Evolutionary conservation across 495 filamentous ascomycete species (phyloP).

Genomic region (Aspergillus taichungensis): DNA sequence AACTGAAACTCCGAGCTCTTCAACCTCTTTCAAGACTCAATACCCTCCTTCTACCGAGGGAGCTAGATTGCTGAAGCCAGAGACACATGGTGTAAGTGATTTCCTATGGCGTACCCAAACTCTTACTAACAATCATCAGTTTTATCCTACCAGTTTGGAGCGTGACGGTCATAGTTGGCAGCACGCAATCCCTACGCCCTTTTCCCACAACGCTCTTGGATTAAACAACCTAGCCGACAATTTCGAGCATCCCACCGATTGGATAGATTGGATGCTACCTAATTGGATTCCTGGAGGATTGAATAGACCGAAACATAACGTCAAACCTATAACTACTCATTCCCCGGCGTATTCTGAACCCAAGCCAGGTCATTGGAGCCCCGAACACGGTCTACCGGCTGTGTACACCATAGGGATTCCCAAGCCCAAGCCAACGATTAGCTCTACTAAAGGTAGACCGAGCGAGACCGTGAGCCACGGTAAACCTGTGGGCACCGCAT

Average conservation of each 20-base stretch:
- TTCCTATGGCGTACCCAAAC: too few species aligned
- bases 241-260: slow-evolving; percentile 18
- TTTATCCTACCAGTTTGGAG: slow-evolving; percentile 32
- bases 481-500: too few species aligned
- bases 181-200: slow-evolving; percentile 19
- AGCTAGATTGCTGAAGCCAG: slow-evolving; percentile 16
- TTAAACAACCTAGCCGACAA: slow-evolving; percentile 14
- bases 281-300: neutral
- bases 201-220: slow-evolving; percentile 19
- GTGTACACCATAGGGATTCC: too few species aligned
- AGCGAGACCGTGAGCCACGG: neutral
- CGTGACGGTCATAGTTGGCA: slow-evolving; percentile 31
- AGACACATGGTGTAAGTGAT: slow-evolving; percentile 26
- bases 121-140: slow-evolving; percentile 13
- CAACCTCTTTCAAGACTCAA: slow-evolving; percentile 25
- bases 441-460: neutral
- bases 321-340: neutral
- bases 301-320: too few species aligned
- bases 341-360: neutral
- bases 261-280: slow-evolving; percentile 8
- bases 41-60: slow-evolving; percentile 24
- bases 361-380: too few species aligned
- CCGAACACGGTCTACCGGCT: too few species aligned
- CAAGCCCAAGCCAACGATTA: neutral
- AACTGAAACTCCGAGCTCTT: slow-evolving; percentile 8